Evolutionary conservation across 2,329 filamentous ascomycete species (phyloP).

Genomic region (Fusarium gaditjirri): DNA sequence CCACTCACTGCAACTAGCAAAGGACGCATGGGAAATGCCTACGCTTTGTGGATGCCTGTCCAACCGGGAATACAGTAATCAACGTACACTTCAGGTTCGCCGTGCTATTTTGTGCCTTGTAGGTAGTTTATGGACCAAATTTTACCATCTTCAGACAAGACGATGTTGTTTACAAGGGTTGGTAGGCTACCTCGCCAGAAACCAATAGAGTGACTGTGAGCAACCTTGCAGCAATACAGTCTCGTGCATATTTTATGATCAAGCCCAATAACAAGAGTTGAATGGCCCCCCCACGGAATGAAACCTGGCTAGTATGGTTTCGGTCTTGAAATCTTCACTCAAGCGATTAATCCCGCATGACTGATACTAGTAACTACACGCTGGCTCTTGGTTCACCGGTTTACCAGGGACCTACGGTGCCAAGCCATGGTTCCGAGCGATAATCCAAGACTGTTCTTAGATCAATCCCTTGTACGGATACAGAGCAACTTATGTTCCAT

Average conservation of each 20-base stretch:
- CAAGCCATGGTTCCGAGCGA: constrained; percentile 1
- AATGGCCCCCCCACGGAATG: background rate
- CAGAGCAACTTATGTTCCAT: background rate
- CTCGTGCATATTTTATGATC: background rate
- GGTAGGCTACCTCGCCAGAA: background rate
- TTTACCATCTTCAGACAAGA: background rate
- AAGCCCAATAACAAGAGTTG: background rate
- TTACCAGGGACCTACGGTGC: background rate
- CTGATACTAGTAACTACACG: background rate
- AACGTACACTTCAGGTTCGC: background rate
- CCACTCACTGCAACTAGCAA: constrained; percentile 18
- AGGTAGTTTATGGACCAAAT: background rate
- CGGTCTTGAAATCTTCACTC: background rate
- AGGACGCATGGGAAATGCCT: background rate
- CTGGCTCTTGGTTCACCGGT: constrained; percentile 1
- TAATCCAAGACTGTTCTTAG: background rate
- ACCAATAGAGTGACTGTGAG: background rate
- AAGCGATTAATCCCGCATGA: constrained; percentile 27
- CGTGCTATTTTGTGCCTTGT: background rate
- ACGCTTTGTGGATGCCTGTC: background rate
- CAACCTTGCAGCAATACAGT: background rate
- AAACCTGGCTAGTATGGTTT: background rate
- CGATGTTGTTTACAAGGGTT: background rate
- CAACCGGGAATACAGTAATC: background rate
- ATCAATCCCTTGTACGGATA: background rate